Evolutionary conservation across 768 basidiomycete genomes (phyloP).

Genomic region (Punctularia strigosozonata): DNA sequence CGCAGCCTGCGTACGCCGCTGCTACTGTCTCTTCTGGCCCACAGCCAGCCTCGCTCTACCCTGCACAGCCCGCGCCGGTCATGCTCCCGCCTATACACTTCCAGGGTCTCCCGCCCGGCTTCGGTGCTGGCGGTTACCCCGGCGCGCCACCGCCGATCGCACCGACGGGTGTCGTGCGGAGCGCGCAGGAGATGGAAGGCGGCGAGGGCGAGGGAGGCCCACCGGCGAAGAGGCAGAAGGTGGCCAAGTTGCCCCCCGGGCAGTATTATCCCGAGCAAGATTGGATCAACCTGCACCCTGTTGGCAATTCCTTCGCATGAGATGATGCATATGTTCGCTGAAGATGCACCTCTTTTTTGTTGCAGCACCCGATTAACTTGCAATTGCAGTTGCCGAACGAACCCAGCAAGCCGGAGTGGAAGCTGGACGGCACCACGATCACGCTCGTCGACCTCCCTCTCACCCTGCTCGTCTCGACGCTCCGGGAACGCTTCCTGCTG

Average conservation of each 20-base stretch:
- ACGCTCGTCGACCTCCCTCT: slow-evolving; percentile 77
- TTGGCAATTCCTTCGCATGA: slow-evolving; percentile 20
- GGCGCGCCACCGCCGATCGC: slow-evolving; percentile 29
- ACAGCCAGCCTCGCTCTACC: slow-evolving; percentile 71
- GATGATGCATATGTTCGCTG: not conserved
- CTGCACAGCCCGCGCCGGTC: slow-evolving; percentile 47
- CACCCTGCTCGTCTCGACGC: slow-evolving; percentile 72
- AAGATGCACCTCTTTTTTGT: slow-evolving; percentile 1
- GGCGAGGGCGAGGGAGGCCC: slow-evolving; percentile 45
- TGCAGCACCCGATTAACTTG: slow-evolving; percentile 76
- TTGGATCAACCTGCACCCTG: slow-evolving; percentile 86
- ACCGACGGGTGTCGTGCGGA: slow-evolving; percentile 65
- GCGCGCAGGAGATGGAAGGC: slow-evolving; percentile 75
- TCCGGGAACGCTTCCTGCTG: slow-evolving; percentile 81
- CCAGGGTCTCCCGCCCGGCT: slow-evolving; percentile 72
- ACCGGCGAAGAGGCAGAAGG: slow-evolving; percentile 78
- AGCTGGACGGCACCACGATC: slow-evolving; percentile 71
- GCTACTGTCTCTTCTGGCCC: slow-evolving; percentile 88
- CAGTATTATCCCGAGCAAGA: slow-evolving; percentile 78
- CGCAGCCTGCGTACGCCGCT: slow-evolving; percentile 51
- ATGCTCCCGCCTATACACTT: slow-evolving; percentile 83
- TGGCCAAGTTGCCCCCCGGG: slow-evolving; percentile 79
- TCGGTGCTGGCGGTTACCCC: slow-evolving; percentile 11
- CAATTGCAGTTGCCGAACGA: slow-evolving; percentile 76
- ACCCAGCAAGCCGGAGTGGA: slow-evolving; percentile 84